These are phyloP conservation scores for Dissophora ornata DNA, from an alignment of 192 early-diverging fungal genomes.

Conservation along the genomic window DNA sequence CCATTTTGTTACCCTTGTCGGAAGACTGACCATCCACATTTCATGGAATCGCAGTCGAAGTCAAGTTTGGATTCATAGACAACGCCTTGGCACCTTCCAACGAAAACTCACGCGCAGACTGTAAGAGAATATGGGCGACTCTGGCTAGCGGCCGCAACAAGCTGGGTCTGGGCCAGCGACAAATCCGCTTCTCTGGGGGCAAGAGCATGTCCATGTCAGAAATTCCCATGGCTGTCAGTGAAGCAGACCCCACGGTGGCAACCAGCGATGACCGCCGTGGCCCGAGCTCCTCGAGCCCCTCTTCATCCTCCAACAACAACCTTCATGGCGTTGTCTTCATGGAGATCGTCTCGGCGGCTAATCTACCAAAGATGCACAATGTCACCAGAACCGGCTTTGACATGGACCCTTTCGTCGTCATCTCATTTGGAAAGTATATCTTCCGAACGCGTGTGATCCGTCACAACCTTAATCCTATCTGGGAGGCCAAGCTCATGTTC, in stretches of 20 bases:
- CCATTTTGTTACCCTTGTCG: too few relatives aligned
- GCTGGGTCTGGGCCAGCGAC: conserved; percentile 27
- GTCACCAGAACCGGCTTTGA: conserved; percentile 71
- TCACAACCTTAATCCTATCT: conserved; percentile 76
- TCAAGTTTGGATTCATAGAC: conserved; percentile 51
- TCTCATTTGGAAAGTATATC: conserved; percentile 75
- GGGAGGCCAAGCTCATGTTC: conserved; percentile 81
- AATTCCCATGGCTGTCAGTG: conserved; percentile 30
- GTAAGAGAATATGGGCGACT: conserved; percentile 20
- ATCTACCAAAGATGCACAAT: conserved; percentile 55
- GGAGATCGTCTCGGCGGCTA: conserved; percentile 60
- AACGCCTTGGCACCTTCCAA: conserved; percentile 13
- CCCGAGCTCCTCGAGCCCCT: background rate
- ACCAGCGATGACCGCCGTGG: background rate
- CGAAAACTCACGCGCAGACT: conserved; percentile 19
- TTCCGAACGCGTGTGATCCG: conserved; percentile 74
- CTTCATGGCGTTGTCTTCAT: conserved; percentile 63
- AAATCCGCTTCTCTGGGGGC: conserved; percentile 6
- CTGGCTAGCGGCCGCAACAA: conserved; percentile 18
- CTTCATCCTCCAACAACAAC: conserved; percentile 27
- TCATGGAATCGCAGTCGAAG: conserved; percentile 15
- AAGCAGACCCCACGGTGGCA: conserved; percentile 17
- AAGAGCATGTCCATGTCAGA: conserved; percentile 23
- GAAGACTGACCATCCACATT: background rate
- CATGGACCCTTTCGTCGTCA: conserved; percentile 86